Conservation (phyloP, 768 basidiomycete species). For the Hygrocybe coccinea region DNA sequence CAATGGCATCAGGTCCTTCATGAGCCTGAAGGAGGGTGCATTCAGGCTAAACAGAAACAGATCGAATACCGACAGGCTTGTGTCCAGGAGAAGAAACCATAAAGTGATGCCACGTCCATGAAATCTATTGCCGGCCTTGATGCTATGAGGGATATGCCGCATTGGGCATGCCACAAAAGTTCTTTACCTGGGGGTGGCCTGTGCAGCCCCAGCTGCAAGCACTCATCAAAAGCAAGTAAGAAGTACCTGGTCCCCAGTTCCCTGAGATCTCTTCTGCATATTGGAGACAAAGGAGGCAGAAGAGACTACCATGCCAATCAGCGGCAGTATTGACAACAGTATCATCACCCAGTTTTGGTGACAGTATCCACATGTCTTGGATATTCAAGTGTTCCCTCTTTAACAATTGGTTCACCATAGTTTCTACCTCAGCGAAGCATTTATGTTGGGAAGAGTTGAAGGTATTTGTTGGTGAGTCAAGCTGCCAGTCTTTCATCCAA, state of each 20-base stretch:
- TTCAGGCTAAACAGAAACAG: neutral
- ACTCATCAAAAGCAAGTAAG: conserved; percentile 3
- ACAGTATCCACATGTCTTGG: neutral
- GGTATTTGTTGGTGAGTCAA: neutral
- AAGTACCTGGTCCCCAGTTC: neutral
- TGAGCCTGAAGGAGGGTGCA: neutral
- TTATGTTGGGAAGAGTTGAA: neutral
- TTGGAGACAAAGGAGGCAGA: neutral
- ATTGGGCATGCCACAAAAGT: no score
- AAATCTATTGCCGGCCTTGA: neutral
- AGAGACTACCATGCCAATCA: neutral
- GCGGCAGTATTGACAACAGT: neutral
- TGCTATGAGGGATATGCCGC: conserved; percentile 1
- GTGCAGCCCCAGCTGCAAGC: neutral
- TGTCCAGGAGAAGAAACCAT: conserved; percentile 7
- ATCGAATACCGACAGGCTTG: neutral
- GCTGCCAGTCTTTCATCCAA: neutral
- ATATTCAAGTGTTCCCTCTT: neutral
- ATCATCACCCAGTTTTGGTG: neutral
- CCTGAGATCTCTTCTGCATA: neutral
- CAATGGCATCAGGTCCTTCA: neutral
- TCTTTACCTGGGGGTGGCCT: no score
- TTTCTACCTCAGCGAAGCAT: neutral
- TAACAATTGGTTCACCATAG: neutral
- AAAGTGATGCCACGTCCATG: neutral